These are phyloP conservation scores for Neurospora africana DNA, from an alignment of 495 filamentous ascomycete species.

Conservation along the genomic window DNA sequence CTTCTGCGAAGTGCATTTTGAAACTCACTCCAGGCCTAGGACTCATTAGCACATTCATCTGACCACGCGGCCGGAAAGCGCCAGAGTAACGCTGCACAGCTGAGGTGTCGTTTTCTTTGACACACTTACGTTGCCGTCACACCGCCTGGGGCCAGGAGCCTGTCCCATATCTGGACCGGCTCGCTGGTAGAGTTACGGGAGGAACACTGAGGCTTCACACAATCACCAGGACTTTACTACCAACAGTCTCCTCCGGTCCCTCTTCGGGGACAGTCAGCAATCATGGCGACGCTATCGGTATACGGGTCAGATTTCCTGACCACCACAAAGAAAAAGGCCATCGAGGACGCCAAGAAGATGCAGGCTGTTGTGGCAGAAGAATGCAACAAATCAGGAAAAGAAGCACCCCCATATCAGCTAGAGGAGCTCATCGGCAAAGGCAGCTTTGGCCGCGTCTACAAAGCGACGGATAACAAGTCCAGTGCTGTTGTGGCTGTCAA, in stretches of 20 bases:
- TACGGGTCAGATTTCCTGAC: conserved; percentile 27
- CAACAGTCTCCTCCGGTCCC: neutral
- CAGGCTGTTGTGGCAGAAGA: conserved; percentile 38
- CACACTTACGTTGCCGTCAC: neutral
- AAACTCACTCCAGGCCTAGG: neutral
- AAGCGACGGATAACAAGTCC: conserved; percentile 50
- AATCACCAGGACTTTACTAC: neutral
- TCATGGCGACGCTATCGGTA: conserved; percentile 34
- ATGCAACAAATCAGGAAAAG: conserved; percentile 36
- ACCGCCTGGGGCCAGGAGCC: neutral
- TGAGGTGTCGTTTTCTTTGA: neutral
- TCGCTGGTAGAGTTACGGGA: neutral
- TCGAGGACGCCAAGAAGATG: conserved; percentile 47
- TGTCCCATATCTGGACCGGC: neutral
- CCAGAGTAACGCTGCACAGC: neutral
- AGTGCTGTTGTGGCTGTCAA: conserved; percentile 77
- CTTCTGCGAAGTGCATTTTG: neutral
- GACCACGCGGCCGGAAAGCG: neutral
- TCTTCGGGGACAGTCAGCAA: conserved; percentile 2
- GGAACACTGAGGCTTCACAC: neutral
- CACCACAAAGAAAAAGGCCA: conserved; percentile 35
- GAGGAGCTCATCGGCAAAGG: conserved; percentile 91
- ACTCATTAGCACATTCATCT: neutral
- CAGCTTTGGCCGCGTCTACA: conserved; percentile 91
- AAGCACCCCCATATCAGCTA: conserved; percentile 55